Base-by-base conservation (phyloP, 2,329 filamentous ascomycete genomes). In the Albifimbria verrucaria region DNA sequence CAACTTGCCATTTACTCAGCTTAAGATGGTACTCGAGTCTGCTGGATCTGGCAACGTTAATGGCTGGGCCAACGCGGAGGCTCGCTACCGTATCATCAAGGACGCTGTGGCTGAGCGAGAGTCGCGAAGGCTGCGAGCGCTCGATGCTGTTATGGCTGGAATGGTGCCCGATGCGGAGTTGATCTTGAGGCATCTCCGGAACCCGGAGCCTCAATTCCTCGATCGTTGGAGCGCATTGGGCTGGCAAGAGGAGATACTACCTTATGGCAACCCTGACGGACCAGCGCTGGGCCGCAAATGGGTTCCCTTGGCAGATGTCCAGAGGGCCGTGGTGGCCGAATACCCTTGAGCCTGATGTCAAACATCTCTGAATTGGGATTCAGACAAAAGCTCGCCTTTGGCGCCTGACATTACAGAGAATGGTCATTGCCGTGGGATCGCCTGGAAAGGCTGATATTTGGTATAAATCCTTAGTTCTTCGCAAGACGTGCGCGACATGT, bases 11-110 rank as follows among this genome's bases (percentile, higher is more conserved):
- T 89, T 88, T 59, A 73, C 79, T 15, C 73, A 86, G 24, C 74
- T 92, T 22, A 86, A 88, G 67, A 77, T 78, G 54, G 70, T 90
- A 2, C 74, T 92, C 28, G 86, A 88, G 60, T 83, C 83, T 49
- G 57, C 62, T 7, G 76, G 76, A 23, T 75, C 85, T 9, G 81
- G 80, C 42, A 73, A 73, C 44, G 69, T 73, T 25, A 72, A 73
- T n/a, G 78, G 74, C 21, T 82, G 78, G 75, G 73, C 77, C 23
- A 78, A 71, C 39, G 69, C 71, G 2, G 72, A 77, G 52, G 67
- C 76, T 23, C 73, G 80, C 20, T 73, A 77, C 53, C 74, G 74
- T 9, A 72, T 79, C 17, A 75, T 84, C 48, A 69, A 71, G 24
- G 70, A 72, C 10, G 76, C 82, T 2, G 72, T 87, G 1, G 67